Conservation (phyloP, 345 rosid species). For the Microthlaspi erraticum region DNA sequence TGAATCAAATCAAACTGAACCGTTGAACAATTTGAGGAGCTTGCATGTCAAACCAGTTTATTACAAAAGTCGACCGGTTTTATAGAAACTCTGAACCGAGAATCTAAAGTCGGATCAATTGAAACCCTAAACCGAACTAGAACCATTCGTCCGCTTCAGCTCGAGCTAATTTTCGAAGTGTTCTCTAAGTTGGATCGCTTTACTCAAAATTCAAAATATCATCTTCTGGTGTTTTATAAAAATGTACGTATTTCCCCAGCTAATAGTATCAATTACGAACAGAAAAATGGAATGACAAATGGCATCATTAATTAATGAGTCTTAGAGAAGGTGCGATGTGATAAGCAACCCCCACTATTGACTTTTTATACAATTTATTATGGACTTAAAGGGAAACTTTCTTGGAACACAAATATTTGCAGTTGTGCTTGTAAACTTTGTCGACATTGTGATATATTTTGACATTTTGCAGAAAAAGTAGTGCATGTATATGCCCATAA, state of each 20-base stretch:
- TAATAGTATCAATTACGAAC: slow-evolving; percentile 1
- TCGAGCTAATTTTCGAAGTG: background rate
- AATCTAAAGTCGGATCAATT: background rate
- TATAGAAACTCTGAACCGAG: background rate
- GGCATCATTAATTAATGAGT: background rate
- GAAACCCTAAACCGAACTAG: too few species aligned
- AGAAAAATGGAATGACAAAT: background rate
- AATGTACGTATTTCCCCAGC: background rate
- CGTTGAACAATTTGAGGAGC: background rate
- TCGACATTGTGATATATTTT: slow-evolving; percentile 27
- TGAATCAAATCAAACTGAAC: background rate
- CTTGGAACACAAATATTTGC: slow-evolving; percentile 5
- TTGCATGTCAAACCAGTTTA: background rate
- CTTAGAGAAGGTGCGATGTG: slow-evolving; percentile 22
- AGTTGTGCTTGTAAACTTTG: slow-evolving; percentile 29
- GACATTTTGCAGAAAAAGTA: slow-evolving; percentile 34
- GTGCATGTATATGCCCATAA: slow-evolving; percentile 41
- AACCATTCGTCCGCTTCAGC: background rate
- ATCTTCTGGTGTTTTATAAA: background rate
- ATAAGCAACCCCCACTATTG: slow-evolving; percentile 29
- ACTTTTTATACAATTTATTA: slow-evolving; percentile 7
- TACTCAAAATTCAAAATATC: background rate
- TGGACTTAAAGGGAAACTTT: slow-evolving; percentile 34
- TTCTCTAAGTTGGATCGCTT: background rate
- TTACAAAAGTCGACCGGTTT: background rate